These are phyloP conservation scores for Alternaria ethzedia DNA, from an alignment of 2,329 filamentous ascomycete genomes.

Conservation along the genomic window DNA sequence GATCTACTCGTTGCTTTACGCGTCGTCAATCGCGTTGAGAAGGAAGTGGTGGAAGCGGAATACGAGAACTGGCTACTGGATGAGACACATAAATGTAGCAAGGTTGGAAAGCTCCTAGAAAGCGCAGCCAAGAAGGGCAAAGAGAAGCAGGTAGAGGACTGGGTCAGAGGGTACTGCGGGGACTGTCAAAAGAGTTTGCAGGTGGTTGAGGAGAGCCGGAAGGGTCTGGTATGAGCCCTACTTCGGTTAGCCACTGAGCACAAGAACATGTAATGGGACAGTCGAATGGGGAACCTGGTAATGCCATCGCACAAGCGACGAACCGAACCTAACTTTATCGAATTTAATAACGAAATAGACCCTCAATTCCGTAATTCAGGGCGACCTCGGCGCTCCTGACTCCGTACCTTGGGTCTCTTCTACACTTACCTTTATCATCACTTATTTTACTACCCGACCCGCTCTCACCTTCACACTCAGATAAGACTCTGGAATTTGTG, in stretches of 20 bases:
- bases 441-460: not conserved
- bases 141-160: conserved; percentile 57
- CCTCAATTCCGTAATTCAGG: not conserved
- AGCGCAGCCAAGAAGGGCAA: conserved; percentile 45
- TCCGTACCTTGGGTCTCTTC: not conserved
- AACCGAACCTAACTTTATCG: not conserved
- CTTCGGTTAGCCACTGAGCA: not conserved
- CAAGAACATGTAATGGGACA: not conserved
- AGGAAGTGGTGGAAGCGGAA: conserved; percentile 82
- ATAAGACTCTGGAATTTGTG: not conserved
- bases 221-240: conserved; percentile 13
- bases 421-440: not conserved
- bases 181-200: conserved; percentile 59
- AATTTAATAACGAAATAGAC: not conserved
- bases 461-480: not conserved
- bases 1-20: conserved; percentile 90
- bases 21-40: conserved; percentile 86
- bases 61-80: conserved; percentile 92
- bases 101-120: conserved; percentile 59
- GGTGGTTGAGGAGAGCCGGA: conserved; percentile 11
- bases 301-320: not conserved
- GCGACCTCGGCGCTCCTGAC: not conserved
- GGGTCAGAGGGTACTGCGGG: conserved; percentile 67
- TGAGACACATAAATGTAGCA: conserved; percentile 77
- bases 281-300: not conserved